Evolutionary conservation across 495 filamentous ascomycete species (phyloP).

Genomic region (Tuber brumale): DNA sequence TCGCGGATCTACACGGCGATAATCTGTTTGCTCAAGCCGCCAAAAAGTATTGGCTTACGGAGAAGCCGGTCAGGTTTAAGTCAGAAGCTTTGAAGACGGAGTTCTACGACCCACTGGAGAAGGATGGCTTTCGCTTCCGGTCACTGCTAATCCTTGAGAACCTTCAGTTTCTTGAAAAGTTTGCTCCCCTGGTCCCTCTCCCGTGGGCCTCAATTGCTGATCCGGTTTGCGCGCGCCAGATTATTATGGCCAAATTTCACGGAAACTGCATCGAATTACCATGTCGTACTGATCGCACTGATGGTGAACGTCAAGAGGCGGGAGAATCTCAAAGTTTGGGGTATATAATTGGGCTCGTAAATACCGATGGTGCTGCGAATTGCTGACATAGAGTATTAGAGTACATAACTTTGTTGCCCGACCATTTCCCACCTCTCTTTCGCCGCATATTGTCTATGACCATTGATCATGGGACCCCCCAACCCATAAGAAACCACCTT

Average conservation of each 20-base stretch:
- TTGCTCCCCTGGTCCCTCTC: conserved; percentile 21
- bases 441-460: conserved; percentile 83
- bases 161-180: conserved; percentile 84
- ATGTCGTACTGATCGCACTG: conserved; percentile 75
- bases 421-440: conserved; percentile 85
- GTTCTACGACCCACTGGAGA: conserved; percentile 85
- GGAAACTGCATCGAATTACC: conserved; percentile 82
- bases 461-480: conserved; percentile 67
- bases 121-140: conserved; percentile 66
- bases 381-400: conserved; percentile 45
- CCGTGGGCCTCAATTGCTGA: conserved; percentile 17
- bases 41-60: conserved; percentile 73
- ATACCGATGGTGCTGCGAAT: conserved; percentile 10
- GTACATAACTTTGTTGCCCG: conserved; percentile 66
- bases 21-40: conserved; percentile 77
- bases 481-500: conserved; percentile 66
- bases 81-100: conserved; percentile 78
- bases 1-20: conserved; percentile 68
- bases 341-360: conserved; percentile 45
- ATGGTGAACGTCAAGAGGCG: conserved; percentile 82
- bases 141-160: conserved; percentile 80
- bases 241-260: conserved; percentile 92
- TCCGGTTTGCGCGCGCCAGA: conserved; percentile 44
- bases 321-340: conserved; percentile 83
- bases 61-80: conserved; percentile 65